Conservation (phyloP, 768 basidiomycete genomes). For the Auriscalpium microsporum region DNA sequence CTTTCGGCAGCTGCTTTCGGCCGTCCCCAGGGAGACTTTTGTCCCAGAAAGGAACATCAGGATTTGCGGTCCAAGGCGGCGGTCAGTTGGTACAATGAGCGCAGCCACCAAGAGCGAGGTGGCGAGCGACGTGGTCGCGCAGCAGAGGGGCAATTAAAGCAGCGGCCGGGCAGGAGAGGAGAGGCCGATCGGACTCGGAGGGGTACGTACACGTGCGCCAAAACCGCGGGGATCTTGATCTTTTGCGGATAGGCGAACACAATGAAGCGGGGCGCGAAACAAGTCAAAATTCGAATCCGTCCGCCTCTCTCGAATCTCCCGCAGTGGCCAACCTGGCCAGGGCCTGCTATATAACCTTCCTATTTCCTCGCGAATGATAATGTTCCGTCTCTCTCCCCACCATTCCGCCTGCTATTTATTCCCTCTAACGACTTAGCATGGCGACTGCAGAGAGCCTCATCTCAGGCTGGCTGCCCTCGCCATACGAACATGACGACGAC, state of each 20-base stretch:
- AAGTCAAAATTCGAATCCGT: neutral
- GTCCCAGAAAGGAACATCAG: neutral
- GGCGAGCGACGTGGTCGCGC: too few relatives aligned
- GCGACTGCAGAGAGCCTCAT: conserved; percentile 10
- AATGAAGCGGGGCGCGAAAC: conserved; percentile 3
- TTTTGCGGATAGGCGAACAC: conserved; percentile 1
- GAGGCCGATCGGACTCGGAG: neutral
- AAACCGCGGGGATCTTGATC: conserved; percentile 9
- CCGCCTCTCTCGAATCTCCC: too few relatives aligned
- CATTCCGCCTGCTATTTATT: conserved; percentile 3
- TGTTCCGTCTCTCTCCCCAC: neutral
- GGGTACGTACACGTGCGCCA: neutral
- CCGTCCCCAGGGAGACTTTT: conserved; percentile 5
- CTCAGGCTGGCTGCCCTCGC: conserved; percentile 14
- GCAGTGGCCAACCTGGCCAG: neutral
- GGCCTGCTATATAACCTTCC: conserved; percentile 8
- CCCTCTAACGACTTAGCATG: conserved; percentile 11
- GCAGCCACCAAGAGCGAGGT: too few relatives aligned
- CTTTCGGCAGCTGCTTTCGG: neutral
- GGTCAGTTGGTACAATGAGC: too few relatives aligned
- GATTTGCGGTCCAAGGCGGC: too few relatives aligned
- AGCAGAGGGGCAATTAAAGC: too few relatives aligned
- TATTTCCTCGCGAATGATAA: neutral
- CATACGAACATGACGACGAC: conserved; percentile 11
- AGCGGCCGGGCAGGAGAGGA: too few relatives aligned